Base-by-base conservation (phyloP, 2,329 filamentous ascomycete genomes). In the Iodosphaeria phyllophila region DNA sequence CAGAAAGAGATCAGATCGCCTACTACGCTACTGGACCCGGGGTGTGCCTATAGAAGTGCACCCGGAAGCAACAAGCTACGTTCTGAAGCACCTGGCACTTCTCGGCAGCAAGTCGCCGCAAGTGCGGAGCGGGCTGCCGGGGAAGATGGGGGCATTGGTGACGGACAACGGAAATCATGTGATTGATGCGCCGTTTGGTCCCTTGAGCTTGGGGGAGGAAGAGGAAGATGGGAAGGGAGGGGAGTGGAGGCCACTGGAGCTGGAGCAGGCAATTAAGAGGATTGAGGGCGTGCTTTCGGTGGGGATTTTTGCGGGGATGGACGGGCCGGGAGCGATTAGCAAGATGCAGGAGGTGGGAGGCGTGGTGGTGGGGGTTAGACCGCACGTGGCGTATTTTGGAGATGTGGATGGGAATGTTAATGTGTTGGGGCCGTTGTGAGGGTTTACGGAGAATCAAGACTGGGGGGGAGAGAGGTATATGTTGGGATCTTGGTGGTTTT, bases 1-100 rank as follows among this genome's bases (percentile, higher is more conserved):
- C 47, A 72, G 89, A 40, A 98, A 98, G 54, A 67, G 84, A 35
- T 82, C 83, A 32, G 54, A 64, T 18, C 68, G 78, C 20, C 66
- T 98, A 15, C 65, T 71, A 29, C 71, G 64, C 4, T 64, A 60
- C 33, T 98, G 86, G 83, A 75, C 70, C 27, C n/a, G n/a, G n/a
- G 59, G 67, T 13, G 80, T 98, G 30, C 89, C 89, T 13, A 84
- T 98, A 38, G 89, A 98, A 52, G 82, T 98, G 23, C 75, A 84
- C 17, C 89, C 86, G 13, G 66, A 89, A 35, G 74, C 83, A 20
- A 77, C 78, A 15, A 68, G 73, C 31, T 71, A 74, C 33, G 82
- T 95, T 11, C 65, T 91, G 30, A 56, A 57, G 31, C 72, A 74
- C 32, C 66, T 98, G 17, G 60, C 59, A 27, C 58, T 61, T 17